These are phyloP conservation scores for Hypoxylon cercidicola DNA, from an alignment of 495 filamentous ascomycete species.

Conservation along the genomic window DNA sequence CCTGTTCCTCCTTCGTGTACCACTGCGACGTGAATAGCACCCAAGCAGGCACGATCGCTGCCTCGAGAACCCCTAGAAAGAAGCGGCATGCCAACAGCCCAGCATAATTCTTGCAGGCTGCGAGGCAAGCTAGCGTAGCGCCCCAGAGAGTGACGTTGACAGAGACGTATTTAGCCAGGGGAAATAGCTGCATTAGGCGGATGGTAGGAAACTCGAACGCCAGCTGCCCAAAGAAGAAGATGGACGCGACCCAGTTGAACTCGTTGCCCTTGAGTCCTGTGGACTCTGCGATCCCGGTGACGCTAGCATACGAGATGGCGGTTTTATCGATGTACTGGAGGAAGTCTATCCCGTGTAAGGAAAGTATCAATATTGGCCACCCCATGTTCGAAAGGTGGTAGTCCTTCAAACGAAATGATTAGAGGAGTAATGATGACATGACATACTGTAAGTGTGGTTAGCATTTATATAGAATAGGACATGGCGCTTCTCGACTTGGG, in stretches of 20 bases:
- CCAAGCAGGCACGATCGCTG: conserved; percentile 70
- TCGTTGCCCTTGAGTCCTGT: conserved; percentile 33
- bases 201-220: conserved; percentile 72
- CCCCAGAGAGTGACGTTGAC: conserved; percentile 69
- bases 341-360: conserved; percentile 51
- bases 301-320: conserved; percentile 69
- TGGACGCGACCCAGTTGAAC: conserved; percentile 47
- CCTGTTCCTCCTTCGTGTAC: conserved; percentile 71
- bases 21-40: conserved; percentile 70
- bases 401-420: too few relatives aligned
- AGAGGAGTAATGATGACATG: too few relatives aligned
- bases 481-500: neutral
- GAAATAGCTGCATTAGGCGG: conserved; percentile 66
- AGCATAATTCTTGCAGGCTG: conserved; percentile 52
- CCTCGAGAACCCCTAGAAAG: conserved; percentile 69
- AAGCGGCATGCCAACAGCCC: conserved; percentile 67
- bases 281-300: conserved; percentile 66
- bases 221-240: conserved; percentile 73
- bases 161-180: conserved; percentile 68
- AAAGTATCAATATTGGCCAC: neutral
- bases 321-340: conserved; percentile 75
- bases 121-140: conserved; percentile 62
- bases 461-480: neutral
- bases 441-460: conserved; percentile 19
- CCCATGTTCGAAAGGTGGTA: too few relatives aligned